These are phyloP conservation scores for Herpotrichia juniperi DNA, from an alignment of 2,329 filamentous ascomycete genomes.

Conservation along the genomic window DNA sequence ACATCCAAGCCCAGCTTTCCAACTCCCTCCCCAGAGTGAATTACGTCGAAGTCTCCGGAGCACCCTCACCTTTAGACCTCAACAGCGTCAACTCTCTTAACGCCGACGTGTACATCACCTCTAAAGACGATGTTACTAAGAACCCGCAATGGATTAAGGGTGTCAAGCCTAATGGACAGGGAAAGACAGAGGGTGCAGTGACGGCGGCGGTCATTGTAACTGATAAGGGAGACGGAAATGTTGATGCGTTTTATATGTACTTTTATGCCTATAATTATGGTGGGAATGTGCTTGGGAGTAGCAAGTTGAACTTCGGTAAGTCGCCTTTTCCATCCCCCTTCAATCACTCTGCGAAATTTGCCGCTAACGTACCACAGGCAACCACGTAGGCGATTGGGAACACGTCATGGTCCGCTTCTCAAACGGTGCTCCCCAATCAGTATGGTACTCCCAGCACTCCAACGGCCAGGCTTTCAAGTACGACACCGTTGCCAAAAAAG, in stretches of 20 bases:
- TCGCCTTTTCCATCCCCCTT: background rate
- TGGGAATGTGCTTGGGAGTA: slow-evolving; percentile 53
- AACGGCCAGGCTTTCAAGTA: slow-evolving; percentile 69
- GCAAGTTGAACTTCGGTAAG: slow-evolving; percentile 52
- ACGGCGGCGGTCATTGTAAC: slow-evolving; percentile 63
- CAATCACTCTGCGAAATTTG: background rate
- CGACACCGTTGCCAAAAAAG: slow-evolving; percentile 57
- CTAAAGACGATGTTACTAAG: slow-evolving; percentile 49
- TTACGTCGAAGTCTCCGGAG: slow-evolving; percentile 37
- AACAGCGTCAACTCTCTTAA: slow-evolving; percentile 53
- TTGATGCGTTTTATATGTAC: slow-evolving; percentile 69
- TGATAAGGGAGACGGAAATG: slow-evolving; percentile 58
- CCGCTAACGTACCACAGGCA: slow-evolving; percentile 34
- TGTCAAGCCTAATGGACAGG: slow-evolving; percentile 56
- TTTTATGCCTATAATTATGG: slow-evolving; percentile 66
- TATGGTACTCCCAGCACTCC: slow-evolving; percentile 70
- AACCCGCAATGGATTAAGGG: slow-evolving; percentile 56
- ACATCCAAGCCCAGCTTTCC: slow-evolving; percentile 48
- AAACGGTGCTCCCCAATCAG: slow-evolving; percentile 58
- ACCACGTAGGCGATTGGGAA: slow-evolving; percentile 72
- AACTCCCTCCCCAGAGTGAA: slow-evolving; percentile 49
- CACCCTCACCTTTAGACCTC: slow-evolving; percentile 48
- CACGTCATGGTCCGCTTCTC: slow-evolving; percentile 71
- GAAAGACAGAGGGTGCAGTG: slow-evolving; percentile 58
- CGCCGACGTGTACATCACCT: slow-evolving; percentile 52